Conservation (phyloP, 2,329 filamentous ascomycete species). For the Claviceps pazoutovae region DNA sequence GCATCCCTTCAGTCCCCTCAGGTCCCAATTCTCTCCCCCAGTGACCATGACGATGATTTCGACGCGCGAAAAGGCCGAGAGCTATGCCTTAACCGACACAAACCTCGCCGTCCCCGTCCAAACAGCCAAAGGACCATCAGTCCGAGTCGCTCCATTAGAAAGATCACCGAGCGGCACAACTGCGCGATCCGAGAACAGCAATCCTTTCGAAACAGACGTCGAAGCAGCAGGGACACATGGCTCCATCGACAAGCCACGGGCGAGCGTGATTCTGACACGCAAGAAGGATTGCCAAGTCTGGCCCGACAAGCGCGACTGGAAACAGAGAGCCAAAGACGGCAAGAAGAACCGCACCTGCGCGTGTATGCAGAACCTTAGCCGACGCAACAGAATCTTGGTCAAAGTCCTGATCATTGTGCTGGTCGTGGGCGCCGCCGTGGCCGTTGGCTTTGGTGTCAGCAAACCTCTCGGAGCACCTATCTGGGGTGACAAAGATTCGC, state of each 20-base stretch:
- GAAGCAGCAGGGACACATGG: conserved; percentile 34
- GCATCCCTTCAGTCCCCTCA: not conserved
- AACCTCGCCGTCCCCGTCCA: conserved; percentile 16
- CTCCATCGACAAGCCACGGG: conserved; percentile 20
- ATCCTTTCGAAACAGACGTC: conserved; percentile 45
- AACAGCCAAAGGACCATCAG: conserved; percentile 1
- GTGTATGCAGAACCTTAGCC: conserved; percentile 38
- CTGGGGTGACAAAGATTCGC: conserved; percentile 27
- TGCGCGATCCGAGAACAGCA: conserved; percentile 28
- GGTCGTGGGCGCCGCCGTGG: conserved; percentile 39
- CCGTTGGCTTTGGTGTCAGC: conserved; percentile 46
- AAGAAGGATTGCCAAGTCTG: conserved; percentile 41
- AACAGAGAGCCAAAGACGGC: conserved; percentile 41
- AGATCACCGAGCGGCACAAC: conserved; percentile 25
- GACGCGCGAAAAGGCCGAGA: conserved; percentile 13
- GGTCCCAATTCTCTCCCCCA: not conserved
- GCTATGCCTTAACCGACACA: conserved; percentile 9
- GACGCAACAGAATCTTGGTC: conserved; percentile 37
- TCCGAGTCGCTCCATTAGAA: conserved; percentile 3
- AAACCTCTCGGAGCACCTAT: conserved; percentile 46
- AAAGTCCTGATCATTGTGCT: conserved; percentile 41
- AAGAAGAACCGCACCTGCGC: conserved; percentile 39
- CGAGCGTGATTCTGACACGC: conserved; percentile 15
- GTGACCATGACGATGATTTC: conserved; percentile 8
- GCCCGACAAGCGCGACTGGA: conserved; percentile 47